A percentile compares a stretch with the other conserved stretches of the same genome.
phyloP scores from a whole-genome alignment of 345 rosid genomes.

The Arabis hirsuta region DNA sequence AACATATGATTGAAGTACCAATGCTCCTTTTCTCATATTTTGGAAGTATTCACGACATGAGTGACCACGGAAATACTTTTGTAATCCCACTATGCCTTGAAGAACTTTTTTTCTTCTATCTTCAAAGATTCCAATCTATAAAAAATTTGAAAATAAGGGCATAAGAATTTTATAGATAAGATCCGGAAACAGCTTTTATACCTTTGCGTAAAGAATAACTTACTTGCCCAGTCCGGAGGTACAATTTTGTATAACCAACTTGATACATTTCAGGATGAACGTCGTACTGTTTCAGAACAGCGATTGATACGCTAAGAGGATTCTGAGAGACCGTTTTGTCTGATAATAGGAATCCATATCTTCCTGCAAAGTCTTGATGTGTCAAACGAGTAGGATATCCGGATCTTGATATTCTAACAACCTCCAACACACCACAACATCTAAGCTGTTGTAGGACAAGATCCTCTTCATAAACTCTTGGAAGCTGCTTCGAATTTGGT shows the following conservation, averaged over 20 bases:
- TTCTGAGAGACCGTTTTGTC: slow-evolving; percentile 57
- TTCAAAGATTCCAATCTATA: slow-evolving; percentile 77
- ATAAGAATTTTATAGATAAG: slow-evolving; percentile 8
- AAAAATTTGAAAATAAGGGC: slow-evolving; percentile 20
- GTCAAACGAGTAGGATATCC: slow-evolving; percentile 90
- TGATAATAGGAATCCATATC: slow-evolving; percentile 73
- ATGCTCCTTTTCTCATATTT: slow-evolving; percentile 60
- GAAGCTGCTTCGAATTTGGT: slow-evolving; percentile 73
- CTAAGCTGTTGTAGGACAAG: slow-evolving; percentile 83
- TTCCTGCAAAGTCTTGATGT: slow-evolving; percentile 81
- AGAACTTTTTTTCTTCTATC: slow-evolving; percentile 64
- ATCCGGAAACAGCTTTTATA: slow-evolving; percentile 12
- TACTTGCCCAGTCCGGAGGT: slow-evolving; percentile 87
- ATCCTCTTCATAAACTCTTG: slow-evolving; percentile 67
- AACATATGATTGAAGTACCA: slow-evolving; percentile 66
- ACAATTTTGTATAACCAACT: slow-evolving; percentile 87
- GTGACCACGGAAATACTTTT: slow-evolving; percentile 69
- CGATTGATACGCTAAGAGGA: slow-evolving; percentile 77
- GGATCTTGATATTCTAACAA: slow-evolving; percentile 84
- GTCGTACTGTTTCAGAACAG: slow-evolving; percentile 69
- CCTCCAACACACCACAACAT: slow-evolving; percentile 86
- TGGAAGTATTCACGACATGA: slow-evolving; percentile 57
- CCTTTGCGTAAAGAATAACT: slow-evolving; percentile 26
- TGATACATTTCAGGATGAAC: slow-evolving; percentile 86
- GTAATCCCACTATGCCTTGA: slow-evolving; percentile 65